phyloP scores from a whole-genome alignment of 768 basidiomycete species.

The Tylopilus plumbeoviolaceoides region DNA sequence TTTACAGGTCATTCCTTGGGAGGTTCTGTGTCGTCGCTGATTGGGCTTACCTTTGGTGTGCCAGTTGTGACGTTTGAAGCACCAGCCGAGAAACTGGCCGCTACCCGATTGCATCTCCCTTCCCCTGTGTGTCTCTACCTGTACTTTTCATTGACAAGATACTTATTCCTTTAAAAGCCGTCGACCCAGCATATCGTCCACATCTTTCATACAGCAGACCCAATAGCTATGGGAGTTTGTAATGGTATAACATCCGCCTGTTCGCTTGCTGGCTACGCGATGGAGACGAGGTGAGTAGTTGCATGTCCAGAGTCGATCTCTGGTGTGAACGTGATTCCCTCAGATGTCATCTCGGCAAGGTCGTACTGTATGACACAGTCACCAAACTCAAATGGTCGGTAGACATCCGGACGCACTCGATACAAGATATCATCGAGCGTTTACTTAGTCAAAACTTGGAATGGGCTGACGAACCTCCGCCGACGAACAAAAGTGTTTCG shows the following conservation, averaged over 20 bases:
- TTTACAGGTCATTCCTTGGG: constrained; percentile 71
- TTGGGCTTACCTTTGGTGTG: constrained; percentile 88
- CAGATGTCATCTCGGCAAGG: constrained; percentile 85
- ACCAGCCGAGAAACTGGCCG: constrained; percentile 67
- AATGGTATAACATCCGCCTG: constrained; percentile 76
- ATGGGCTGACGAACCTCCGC: constrained; percentile 37
- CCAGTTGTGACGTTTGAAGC: constrained; percentile 91
- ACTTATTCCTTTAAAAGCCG: constrained; percentile 40
- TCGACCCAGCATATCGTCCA: constrained; percentile 77
- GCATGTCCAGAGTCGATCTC: not conserved
- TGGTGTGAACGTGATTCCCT: not conserved
- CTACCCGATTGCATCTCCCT: constrained; percentile 80
- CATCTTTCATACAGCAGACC: constrained; percentile 91
- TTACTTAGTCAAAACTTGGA: constrained; percentile 52
- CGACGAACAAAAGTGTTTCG: constrained; percentile 1
- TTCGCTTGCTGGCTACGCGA: constrained; percentile 78
- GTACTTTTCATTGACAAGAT: not conserved
- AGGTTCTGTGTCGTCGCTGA: constrained; percentile 76
- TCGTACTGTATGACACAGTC: constrained; percentile 83
- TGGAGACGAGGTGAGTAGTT: constrained; percentile 57
- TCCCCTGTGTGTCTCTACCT: constrained; percentile 55
- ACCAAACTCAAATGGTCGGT: constrained; percentile 76
- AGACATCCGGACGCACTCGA: constrained; percentile 65
- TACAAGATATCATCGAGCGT: constrained; percentile 67
- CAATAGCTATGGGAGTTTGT: constrained; percentile 83